Conservation (phyloP, 2,329 filamentous ascomycete species). For the Nemania diffusa region DNA sequence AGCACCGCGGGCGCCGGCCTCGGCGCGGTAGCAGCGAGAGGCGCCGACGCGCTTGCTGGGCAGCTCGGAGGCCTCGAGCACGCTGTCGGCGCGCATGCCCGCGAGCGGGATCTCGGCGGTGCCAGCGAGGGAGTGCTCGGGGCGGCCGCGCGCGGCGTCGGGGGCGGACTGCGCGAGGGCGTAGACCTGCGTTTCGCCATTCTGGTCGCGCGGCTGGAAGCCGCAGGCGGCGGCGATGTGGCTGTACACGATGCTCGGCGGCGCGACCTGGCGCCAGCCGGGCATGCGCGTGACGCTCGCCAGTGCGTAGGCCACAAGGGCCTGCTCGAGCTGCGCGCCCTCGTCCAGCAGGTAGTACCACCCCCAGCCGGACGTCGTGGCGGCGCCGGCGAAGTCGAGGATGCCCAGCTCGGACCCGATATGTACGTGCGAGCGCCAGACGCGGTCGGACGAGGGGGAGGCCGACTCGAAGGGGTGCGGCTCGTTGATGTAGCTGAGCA, state of each 20-base stretch:
- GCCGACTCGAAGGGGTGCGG: constrained; percentile 58
- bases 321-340: constrained; percentile 92
- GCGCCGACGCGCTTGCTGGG: constrained; percentile 84
- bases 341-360: constrained; percentile 98
- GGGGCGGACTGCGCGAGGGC: constrained; percentile 73
- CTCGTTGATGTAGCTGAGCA: constrained; percentile 84
- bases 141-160: constrained; percentile 70
- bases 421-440: constrained; percentile 81
- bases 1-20: constrained; percentile 88
- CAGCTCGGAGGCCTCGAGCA: constrained; percentile 71
- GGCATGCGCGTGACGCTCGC: constrained; percentile 66
- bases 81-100: constrained; percentile 82
- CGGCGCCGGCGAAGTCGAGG: constrained; percentile 87
- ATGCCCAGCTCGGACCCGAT: constrained; percentile 88
- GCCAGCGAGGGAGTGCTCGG: constrained; percentile 80
- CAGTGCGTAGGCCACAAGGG: constrained; percentile 87
- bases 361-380: constrained; percentile 89
- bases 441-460: constrained; percentile 52
- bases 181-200: constrained; percentile 94
- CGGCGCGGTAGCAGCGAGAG: constrained; percentile 93
- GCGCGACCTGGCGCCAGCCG: constrained; percentile 84
- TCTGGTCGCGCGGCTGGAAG: constrained; percentile 90
- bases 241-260: constrained; percentile 90
- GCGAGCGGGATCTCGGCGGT: constrained; percentile 96
- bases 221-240: constrained; percentile 92